Evolutionary conservation across 2,329 filamentous ascomycete species (phyloP).

Genomic region (Aspergillus sp.): DNA sequence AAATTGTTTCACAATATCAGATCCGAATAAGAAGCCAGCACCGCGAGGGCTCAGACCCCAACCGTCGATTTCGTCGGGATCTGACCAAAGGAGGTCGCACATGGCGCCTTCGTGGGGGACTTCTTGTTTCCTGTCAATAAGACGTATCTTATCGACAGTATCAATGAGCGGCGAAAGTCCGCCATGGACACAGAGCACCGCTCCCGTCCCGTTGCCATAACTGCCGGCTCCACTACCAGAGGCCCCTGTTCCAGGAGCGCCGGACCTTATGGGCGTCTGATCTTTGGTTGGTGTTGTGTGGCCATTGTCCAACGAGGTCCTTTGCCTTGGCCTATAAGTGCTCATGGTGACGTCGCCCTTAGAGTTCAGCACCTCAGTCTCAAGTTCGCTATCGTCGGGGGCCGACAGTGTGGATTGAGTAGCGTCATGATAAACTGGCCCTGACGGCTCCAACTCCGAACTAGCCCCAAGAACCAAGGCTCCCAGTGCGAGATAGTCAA

Average conservation of each 20-base stretch:
- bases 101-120: slow-evolving; percentile 98
- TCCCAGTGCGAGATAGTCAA: slow-evolving; percentile 91
- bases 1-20: slow-evolving; percentile 93
- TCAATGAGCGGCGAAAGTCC: slow-evolving; percentile 90
- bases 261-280: slow-evolving; percentile 55
- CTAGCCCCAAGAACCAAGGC: slow-evolving; percentile 86
- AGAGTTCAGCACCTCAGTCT: slow-evolving; percentile 90
- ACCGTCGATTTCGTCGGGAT: slow-evolving; percentile 91
- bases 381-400: slow-evolving; percentile 67
- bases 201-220: slow-evolving; percentile 62
- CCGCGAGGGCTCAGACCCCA: slow-evolving; percentile 94
- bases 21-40: slow-evolving; percentile 91
- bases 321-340: slow-evolving; percentile 36
- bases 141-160: slow-evolving; percentile 89
- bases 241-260: slow-evolving; percentile 77
- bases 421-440: slow-evolving; percentile 45
- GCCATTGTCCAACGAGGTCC: slow-evolving; percentile 34
- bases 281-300: slow-evolving; percentile 42
- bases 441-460: slow-evolving; percentile 62
- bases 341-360: slow-evolving; percentile 73
- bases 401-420: slow-evolving; percentile 53
- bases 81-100: slow-evolving; percentile 97
- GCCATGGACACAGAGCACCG: slow-evolving; percentile 93
- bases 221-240: slow-evolving; percentile 64
- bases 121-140: slow-evolving; percentile 95